Conservation (phyloP, 2,329 filamentous ascomycete species). For the Saccharata proteae region DNA sequence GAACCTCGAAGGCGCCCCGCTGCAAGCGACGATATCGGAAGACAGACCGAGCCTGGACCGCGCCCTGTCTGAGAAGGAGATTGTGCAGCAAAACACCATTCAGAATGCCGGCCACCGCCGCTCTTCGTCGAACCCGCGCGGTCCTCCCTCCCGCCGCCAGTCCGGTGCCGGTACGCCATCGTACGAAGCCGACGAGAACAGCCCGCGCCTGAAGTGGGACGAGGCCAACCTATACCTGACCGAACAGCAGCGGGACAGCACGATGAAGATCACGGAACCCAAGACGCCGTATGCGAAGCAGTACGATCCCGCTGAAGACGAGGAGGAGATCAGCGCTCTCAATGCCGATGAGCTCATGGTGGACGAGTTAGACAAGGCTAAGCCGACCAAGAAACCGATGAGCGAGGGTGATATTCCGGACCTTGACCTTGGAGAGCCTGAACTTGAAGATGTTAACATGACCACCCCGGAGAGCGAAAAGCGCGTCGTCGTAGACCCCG, state of each 20-base stretch:
- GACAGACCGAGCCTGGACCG: slow-evolving; percentile 32
- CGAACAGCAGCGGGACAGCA: slow-evolving; percentile 86
- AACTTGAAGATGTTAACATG: slow-evolving; percentile 30
- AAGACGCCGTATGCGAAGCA: slow-evolving; percentile 94
- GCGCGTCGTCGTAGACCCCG: slow-evolving; percentile 65
- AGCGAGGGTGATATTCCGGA: slow-evolving; percentile 76
- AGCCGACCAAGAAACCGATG: slow-evolving; percentile 32
- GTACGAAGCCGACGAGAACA: slow-evolving; percentile 45
- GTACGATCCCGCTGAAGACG: slow-evolving; percentile 82
- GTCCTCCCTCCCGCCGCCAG: slow-evolving; percentile 59
- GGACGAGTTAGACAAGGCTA: slow-evolving; percentile 51
- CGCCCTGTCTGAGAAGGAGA: slow-evolving; percentile 63
- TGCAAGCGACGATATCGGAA: slow-evolving; percentile 19
- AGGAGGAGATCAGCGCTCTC: slow-evolving; percentile 53
- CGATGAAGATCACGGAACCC: slow-evolving; percentile 98
- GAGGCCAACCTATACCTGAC: slow-evolving; percentile 96
- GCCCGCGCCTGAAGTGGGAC: slow-evolving; percentile 88
- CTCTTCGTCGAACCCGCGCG: slow-evolving; percentile 60
- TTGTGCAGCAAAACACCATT: slow-evolving; percentile 88
- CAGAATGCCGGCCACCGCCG: slow-evolving; percentile 84
- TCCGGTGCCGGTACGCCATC: slow-evolving; percentile 40
- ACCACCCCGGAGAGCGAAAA: slow-evolving; percentile 45
- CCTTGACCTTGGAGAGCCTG: slow-evolving; percentile 83
- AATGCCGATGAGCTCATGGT: slow-evolving; percentile 61
- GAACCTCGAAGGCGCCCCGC: slow-evolving; percentile 25